These are phyloP conservation scores for Hygrocybe punicea DNA, from an alignment of 768 basidiomycete genomes.

Conservation along the genomic window DNA sequence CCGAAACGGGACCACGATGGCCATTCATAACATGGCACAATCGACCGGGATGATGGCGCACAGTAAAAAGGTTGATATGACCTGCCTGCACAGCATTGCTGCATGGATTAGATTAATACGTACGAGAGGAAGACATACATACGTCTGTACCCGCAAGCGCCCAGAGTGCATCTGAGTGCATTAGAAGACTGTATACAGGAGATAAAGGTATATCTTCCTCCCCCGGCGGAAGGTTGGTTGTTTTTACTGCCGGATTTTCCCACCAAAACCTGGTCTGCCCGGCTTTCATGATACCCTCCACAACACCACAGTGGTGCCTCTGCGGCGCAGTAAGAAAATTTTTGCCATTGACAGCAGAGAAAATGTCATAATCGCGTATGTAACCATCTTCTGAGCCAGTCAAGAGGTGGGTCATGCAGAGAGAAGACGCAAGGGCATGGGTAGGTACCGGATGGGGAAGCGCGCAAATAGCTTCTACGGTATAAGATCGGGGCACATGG, in stretches of 20 bases:
- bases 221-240: slow-evolving; percentile 24
- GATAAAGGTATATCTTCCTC: slow-evolving; percentile 54
- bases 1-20: slow-evolving; percentile 80
- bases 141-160: slow-evolving; percentile 84
- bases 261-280: slow-evolving; percentile 88
- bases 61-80: slow-evolving; percentile 88
- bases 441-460: slow-evolving; percentile 87
- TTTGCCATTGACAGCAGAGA: slow-evolving; percentile 82
- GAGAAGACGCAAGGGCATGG: slow-evolving; percentile 80
- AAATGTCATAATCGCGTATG: slow-evolving; percentile 89
- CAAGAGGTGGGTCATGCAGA: slow-evolving; percentile 82
- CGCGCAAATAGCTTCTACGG: slow-evolving; percentile 88
- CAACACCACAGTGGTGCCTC: slow-evolving; percentile 82
- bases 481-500: slow-evolving; percentile 58
- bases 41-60: slow-evolving; percentile 88
- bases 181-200: slow-evolving; percentile 85
- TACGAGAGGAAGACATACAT: slow-evolving; percentile 25
- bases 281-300: slow-evolving; percentile 88
- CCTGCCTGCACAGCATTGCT: slow-evolving; percentile 55
- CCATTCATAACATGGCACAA: slow-evolving; percentile 68
- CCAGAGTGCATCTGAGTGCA: slow-evolving; percentile 95
- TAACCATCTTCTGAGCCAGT: slow-evolving; percentile 94
- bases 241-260: slow-evolving; percentile 61
- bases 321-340: slow-evolving; percentile 85
- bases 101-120: slow-evolving; percentile 4